These are phyloP conservation scores for Paraleonurus japonicus DNA, from an alignment of 257 asterid genomes.

Conservation along the genomic window DNA sequence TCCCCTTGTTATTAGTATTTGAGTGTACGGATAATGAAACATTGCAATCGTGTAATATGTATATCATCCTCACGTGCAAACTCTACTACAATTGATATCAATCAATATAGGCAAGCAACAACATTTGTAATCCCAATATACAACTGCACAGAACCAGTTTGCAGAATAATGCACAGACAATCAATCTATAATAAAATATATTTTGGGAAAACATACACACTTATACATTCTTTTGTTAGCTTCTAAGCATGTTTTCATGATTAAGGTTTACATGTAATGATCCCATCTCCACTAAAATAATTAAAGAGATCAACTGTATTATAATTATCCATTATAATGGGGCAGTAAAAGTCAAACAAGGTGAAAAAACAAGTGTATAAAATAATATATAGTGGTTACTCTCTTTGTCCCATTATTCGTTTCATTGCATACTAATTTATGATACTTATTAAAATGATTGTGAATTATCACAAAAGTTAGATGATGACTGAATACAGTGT, in stretches of 20 bases:
- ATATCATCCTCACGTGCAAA: constrained; percentile 17
- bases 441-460: constrained; percentile 11
- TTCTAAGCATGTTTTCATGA: constrained; percentile 93
- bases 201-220: neutral
- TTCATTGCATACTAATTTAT: neutral
- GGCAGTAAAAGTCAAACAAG: constrained; percentile 23
- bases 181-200: constrained; percentile 9
- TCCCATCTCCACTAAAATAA: constrained; percentile 41
- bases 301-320: constrained; percentile 17
- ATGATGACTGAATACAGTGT: neutral
- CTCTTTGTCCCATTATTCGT: neutral
- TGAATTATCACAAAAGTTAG: constrained; percentile 11
- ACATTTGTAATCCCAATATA: constrained; percentile 17
- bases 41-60: neutral
- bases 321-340: constrained; percentile 2
- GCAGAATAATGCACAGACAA: constrained; percentile 25
- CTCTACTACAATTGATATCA: neutral
- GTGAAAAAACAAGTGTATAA: constrained; percentile 9
- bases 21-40: neutral
- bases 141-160: constrained; percentile 18
- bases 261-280: constrained; percentile 42
- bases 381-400: neutral
- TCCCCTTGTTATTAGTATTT: neutral
- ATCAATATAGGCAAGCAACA: constrained; percentile 7
- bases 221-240: constrained; percentile 54